Conservation (phyloP, 768 basidiomycete genomes). For the Lactarius trivialis region DNA sequence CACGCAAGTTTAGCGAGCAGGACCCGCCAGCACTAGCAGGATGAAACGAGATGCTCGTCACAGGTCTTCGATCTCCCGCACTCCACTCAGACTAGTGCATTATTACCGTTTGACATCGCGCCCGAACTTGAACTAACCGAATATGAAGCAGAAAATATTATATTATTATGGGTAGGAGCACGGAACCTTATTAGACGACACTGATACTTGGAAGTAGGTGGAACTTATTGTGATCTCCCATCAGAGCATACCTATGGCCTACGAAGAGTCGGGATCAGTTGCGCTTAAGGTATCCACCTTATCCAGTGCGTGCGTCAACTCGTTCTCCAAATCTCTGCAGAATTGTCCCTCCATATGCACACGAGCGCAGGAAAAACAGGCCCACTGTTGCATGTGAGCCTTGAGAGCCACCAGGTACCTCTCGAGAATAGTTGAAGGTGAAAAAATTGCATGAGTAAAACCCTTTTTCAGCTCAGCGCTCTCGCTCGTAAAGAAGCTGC, state of each 20-base stretch:
- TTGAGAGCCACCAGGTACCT: not conserved
- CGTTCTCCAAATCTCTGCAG: not conserved
- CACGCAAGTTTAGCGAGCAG: too few species aligned
- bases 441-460: not conserved
- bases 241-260: not conserved
- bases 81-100: too few species aligned
- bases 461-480: not conserved
- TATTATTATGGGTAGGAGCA: too few species aligned
- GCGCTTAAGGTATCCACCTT: not conserved
- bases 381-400: not conserved
- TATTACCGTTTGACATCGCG: too few species aligned
- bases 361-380: not conserved
- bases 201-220: not conserved
- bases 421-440: not conserved
- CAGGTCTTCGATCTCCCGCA: too few species aligned
- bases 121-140: too few species aligned
- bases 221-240: not conserved
- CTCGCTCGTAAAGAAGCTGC: not conserved
- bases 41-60: too few species aligned
- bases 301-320: not conserved
- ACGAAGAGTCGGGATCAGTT: not conserved
- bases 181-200: not conserved
- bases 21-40: too few species aligned
- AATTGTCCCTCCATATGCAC: not conserved
- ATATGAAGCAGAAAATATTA: too few species aligned